Percentiles rank a stretch among this genome's conserved stretches.
These are phyloP conservation scores for Pichia sp. DNA, from an alignment of 1,139 yeast species.

Conservation along the genomic window DNA sequence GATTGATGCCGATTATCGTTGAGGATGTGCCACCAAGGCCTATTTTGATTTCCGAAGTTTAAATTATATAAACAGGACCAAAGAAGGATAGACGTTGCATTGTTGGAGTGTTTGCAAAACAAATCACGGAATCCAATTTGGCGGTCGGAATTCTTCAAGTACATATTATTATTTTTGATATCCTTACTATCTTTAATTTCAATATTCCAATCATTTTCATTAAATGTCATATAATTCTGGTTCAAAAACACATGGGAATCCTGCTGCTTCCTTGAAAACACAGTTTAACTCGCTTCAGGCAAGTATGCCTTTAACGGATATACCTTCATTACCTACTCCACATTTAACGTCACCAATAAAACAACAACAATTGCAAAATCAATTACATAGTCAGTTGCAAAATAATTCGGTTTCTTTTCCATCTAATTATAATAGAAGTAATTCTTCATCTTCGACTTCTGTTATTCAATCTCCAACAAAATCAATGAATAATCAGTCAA, in stretches of 20 bases:
- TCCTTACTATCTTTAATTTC: too few relatives aligned
- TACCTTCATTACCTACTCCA: slow-evolving; percentile 20
- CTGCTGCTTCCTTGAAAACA: slow-evolving; percentile 1
- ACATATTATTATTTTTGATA: too few relatives aligned
- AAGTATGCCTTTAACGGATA: slow-evolving; percentile 13
- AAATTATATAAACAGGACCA: too few relatives aligned
- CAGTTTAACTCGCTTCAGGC: slow-evolving; percentile 10
- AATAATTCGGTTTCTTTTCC: slow-evolving; percentile 1
- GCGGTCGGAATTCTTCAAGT: too few relatives aligned
- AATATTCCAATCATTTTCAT: not conserved
- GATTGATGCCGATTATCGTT: too few relatives aligned
- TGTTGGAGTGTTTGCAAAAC: too few relatives aligned
- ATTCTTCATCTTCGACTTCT: not conserved
- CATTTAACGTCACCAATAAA: slow-evolving; percentile 10
- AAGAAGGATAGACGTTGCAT: too few relatives aligned
- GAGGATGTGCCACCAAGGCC: too few relatives aligned
- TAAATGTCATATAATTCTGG: not conserved
- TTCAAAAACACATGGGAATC: not conserved
- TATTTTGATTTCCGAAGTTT: too few relatives aligned
- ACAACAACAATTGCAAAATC: slow-evolving; percentile 1
- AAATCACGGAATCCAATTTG: too few relatives aligned
- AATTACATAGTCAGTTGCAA: not conserved
- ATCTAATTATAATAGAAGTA: not conserved
- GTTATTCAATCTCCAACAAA: not conserved
- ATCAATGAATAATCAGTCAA: not conserved